These are phyloP conservation scores for Blakeslea trispora DNA, from an alignment of 371 early-diverging fungal genomes.

Conservation along the genomic window DNA sequence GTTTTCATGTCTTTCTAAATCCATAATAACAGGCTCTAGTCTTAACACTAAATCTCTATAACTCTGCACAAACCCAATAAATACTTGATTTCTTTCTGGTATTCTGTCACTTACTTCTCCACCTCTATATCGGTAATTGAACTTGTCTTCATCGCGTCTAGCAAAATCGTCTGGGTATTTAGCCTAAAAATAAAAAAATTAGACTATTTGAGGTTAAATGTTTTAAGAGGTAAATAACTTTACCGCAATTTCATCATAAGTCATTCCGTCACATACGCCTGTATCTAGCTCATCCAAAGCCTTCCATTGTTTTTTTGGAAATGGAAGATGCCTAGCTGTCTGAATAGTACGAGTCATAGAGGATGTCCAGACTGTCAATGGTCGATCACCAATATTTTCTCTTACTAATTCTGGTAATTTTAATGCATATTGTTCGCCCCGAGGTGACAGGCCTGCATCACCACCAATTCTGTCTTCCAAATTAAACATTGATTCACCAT, in stretches of 20 bases:
- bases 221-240: neutral
- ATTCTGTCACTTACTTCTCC: conserved; percentile 70
- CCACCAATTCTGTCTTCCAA: conserved; percentile 93
- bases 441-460: conserved; percentile 86
- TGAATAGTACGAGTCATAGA: conserved; percentile 92
- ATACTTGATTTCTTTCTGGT: neutral
- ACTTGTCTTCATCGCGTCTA: conserved; percentile 94
- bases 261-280: conserved; percentile 97
- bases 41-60: conserved; percentile 76
- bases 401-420: conserved; percentile 81
- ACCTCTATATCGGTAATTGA: conserved; percentile 89
- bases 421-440: conserved; percentile 84
- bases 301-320: conserved; percentile 95
- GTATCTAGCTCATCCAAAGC: conserved; percentile 96
- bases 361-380: conserved; percentile 93
- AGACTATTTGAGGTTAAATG: neutral
- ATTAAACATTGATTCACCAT: conserved; percentile 92
- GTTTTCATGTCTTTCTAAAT: conserved; percentile 94
- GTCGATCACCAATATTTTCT: conserved; percentile 69
- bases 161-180: conserved; percentile 86
- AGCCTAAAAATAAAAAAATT: conserved; percentile 31
- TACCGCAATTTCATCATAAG: conserved; percentile 95
- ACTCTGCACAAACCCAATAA: conserved; percentile 55
- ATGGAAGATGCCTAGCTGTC: conserved; percentile 77
- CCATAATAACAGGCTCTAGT: conserved; percentile 88